These are phyloP conservation scores for Penicillium salamii DNA, from an alignment of 495 filamentous ascomycete species.

Conservation along the genomic window DNA sequence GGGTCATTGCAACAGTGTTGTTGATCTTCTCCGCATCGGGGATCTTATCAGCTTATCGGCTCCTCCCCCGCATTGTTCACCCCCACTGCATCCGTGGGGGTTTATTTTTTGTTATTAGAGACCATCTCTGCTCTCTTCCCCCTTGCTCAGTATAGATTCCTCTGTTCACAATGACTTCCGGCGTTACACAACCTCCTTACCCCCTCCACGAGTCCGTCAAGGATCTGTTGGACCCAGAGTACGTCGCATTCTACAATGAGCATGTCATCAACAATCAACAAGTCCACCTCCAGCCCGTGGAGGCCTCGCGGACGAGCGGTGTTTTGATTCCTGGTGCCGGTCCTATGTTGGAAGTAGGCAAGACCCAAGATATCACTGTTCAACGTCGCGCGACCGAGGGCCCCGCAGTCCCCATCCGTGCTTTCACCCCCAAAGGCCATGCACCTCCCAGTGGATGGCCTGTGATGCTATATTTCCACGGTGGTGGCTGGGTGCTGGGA, in stretches of 20 bases:
- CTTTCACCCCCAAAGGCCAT: conserved; percentile 46
- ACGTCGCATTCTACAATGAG: conserved; percentile 53
- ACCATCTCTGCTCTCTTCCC: background rate
- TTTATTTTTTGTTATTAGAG: background rate
- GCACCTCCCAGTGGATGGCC: conserved; percentile 50
- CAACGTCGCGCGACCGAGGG: conserved; percentile 45
- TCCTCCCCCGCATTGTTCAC: conserved; percentile 5
- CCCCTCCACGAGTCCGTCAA: conserved; percentile 52
- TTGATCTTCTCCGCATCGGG: no score
- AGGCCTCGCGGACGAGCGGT: conserved; percentile 49
- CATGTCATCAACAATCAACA: conserved; percentile 49
- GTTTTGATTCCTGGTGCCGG: conserved; percentile 54
- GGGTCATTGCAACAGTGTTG: background rate
- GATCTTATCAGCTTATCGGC: conserved; percentile 1
- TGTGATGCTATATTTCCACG: conserved; percentile 56
- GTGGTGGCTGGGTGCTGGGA: conserved; percentile 58
- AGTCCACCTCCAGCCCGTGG: conserved; percentile 52
- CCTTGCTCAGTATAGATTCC: background rate
- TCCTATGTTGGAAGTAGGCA: conserved; percentile 47
- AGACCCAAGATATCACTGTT: conserved; percentile 47
- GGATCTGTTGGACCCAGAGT: conserved; percentile 47
- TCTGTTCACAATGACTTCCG: conserved; percentile 24
- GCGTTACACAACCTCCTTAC: conserved; percentile 47
- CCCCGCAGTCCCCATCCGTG: conserved; percentile 43
- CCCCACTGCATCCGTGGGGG: conserved; percentile 1